These are phyloP conservation scores for Tetracladium maxilliforme DNA, from an alignment of 2,329 filamentous ascomycete species.

Conservation along the genomic window DNA sequence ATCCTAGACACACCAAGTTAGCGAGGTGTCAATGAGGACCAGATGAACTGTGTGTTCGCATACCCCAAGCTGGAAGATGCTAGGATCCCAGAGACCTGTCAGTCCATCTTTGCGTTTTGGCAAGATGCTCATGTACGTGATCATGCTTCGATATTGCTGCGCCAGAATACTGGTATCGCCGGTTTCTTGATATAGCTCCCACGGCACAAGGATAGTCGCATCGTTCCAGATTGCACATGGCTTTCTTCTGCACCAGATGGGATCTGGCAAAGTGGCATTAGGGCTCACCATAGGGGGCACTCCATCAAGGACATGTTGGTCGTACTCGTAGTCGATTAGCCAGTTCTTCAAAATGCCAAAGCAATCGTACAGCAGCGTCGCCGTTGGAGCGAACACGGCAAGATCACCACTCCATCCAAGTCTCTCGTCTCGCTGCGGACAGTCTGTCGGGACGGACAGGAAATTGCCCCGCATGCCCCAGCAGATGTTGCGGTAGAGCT, in stretches of 20 bases:
- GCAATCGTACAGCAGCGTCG: conserved; percentile 23
- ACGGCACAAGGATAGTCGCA: conserved; percentile 4
- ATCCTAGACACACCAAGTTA: conserved; percentile 2
- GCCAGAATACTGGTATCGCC: conserved; percentile 3
- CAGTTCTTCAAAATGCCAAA: conserved; percentile 20
- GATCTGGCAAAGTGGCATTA: conserved; percentile 7
- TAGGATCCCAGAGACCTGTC: conserved; percentile 2
- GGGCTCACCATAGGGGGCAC: conserved; percentile 12
- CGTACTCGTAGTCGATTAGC: conserved; percentile 21
- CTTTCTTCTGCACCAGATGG: not conserved
- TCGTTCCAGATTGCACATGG: conserved; percentile 4
- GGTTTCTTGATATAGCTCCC: conserved; percentile 3
- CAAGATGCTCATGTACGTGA: conserved; percentile 1
- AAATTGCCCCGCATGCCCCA: conserved; percentile 48
- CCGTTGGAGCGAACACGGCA: conserved; percentile 31
- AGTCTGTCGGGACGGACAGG: conserved; percentile 39
- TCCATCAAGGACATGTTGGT: conserved; percentile 14
- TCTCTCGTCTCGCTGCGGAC: conserved; percentile 38
- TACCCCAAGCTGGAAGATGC: conserved; percentile 3
- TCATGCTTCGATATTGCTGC: conserved; percentile 5
- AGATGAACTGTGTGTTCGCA: no score
- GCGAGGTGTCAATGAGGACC: conserved; percentile 1
- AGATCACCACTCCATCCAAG: conserved; percentile 37
- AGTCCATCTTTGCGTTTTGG: conserved; percentile 1
- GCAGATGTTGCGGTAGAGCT: conserved; percentile 35